phyloP scores from a whole-genome alignment of 176 grass and related monocot genomes.

The Avena sativa region DNA sequence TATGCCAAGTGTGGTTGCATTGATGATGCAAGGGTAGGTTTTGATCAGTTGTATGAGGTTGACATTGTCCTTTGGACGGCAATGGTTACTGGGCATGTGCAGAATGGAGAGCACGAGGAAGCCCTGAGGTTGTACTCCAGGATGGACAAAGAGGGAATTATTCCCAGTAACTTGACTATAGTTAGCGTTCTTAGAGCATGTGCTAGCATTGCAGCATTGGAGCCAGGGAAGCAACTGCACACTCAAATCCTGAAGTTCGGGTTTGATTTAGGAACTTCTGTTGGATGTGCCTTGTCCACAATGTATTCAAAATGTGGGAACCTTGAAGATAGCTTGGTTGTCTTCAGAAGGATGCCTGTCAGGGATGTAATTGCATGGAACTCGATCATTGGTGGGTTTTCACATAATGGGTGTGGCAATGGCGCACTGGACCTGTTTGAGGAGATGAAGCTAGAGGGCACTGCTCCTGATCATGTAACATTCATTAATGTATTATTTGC shows the following conservation, averaged over 20 bases:
- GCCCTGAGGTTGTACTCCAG: constrained; percentile 62
- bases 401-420: constrained; percentile 71
- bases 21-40: constrained; percentile 65
- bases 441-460: constrained; percentile 68
- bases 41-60: constrained; percentile 58
- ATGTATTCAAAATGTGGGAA: constrained; percentile 83
- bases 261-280: constrained; percentile 55
- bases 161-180: constrained; percentile 64
- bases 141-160: constrained; percentile 67
- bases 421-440: constrained; percentile 72
- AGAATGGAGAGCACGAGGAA: constrained; percentile 79
- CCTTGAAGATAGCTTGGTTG: constrained; percentile 59
- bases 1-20: constrained; percentile 74
- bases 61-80: constrained; percentile 74
- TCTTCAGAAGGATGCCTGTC: constrained; percentile 69
- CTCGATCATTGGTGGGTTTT: constrained; percentile 79
- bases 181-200: constrained; percentile 69
- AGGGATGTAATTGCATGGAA: constrained; percentile 83
- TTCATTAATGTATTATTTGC: constrained; percentile 72
- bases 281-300: constrained; percentile 76
- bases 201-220: constrained; percentile 60
- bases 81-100: constrained; percentile 70
- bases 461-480: constrained; percentile 73
- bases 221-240: constrained; percentile 76
- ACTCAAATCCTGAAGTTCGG: constrained; percentile 64